Conservation (phyloP, 2,329 filamentous ascomycete species). For the Curvularia lunata region DNA sequence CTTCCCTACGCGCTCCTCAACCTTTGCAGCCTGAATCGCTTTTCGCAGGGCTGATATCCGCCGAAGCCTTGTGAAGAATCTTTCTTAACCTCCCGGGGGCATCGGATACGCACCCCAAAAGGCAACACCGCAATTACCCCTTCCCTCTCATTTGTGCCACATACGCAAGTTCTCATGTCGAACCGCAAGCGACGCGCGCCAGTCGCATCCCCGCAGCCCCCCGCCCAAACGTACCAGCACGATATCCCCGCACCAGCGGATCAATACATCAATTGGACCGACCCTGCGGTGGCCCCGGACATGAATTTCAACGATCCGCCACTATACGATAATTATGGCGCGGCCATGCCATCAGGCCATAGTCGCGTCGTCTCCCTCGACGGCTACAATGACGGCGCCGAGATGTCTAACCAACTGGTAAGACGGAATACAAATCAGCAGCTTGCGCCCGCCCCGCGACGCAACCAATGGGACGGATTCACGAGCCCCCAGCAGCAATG, state of each 20-base stretch:
- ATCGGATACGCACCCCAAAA: conserved; percentile 15
- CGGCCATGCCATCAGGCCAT: conserved; percentile 27
- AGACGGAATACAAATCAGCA: conserved; percentile 56
- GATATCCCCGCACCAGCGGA: conserved; percentile 49
- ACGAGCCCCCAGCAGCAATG: conserved; percentile 53
- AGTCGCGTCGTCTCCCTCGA: conserved; percentile 45
- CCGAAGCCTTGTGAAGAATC: conserved; percentile 8
- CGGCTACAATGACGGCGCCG: conserved; percentile 32
- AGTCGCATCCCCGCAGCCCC: conserved; percentile 69
- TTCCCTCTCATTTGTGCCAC: background rate
- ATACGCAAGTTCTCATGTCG: conserved; percentile 33
- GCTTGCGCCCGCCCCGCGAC: conserved; percentile 48
- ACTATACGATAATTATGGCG: conserved; percentile 43
- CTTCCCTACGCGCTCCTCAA: conserved; percentile 5
- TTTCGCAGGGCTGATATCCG: conserved; percentile 10
- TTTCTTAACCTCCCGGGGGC: background rate
- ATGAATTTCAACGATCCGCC: conserved; percentile 48
- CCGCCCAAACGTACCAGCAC: conserved; percentile 59
- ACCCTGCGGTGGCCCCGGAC: conserved; percentile 31
- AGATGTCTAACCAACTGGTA: conserved; percentile 53
- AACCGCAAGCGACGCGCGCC: conserved; percentile 75
- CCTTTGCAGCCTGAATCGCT: conserved; percentile 5
- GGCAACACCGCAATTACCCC: background rate
- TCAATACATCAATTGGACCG: conserved; percentile 48
- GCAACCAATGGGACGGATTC: conserved; percentile 51